Evolutionary conservation across 108 stramenopile species (phyloP), one percentile per base, ranked within the genome.

Genomic region (Nannochloropsis salina): DNA sequence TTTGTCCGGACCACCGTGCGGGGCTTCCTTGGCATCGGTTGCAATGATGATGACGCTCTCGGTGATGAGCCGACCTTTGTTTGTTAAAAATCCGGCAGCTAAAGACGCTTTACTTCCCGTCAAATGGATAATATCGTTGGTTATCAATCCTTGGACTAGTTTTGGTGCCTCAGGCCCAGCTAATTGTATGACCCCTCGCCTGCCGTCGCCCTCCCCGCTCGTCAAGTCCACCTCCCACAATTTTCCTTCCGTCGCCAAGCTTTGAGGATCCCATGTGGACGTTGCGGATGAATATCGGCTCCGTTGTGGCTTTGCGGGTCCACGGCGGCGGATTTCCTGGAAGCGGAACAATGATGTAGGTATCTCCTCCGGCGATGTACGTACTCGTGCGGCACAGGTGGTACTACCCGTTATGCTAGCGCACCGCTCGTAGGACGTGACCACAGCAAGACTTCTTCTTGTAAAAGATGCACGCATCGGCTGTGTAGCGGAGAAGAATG

Each of bases 1-100:
- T 74, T 74, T 74, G 61, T 74, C 61, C 15, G 61, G 61, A n/a
- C 61, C 61, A 74, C 61, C 61, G n/a, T 74, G 61, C 61, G 61
- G 61, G 20, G 61, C 61, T 74, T 74, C 61, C 2, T 74, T 74
- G 61, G 61, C 61, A n/a, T 74, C 61, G 61, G 61, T 74, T n/a
- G 61, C 61, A 74, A 74, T 74, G 61, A 2, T 74, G 15, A 74
- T 74, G 61, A 74, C 61, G 3, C 61, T 74, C 61, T 74, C 61
- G 20, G 61, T 74, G 8, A 74, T 74, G 20, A 74, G 20, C 61
- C 61, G 61, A n/a, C 61, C 61, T 74, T 74, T 74, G 8, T 74
- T 74, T n/a, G 61, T 74, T 2, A 74, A 74, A 74, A 74, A 74
- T 6, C 20, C 61, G 0, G 61, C 61, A 2, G 61, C 61, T n/a